Evolutionary conservation across 768 basidiomycete species (phyloP).

Genomic region (Termitomyces sp.): DNA sequence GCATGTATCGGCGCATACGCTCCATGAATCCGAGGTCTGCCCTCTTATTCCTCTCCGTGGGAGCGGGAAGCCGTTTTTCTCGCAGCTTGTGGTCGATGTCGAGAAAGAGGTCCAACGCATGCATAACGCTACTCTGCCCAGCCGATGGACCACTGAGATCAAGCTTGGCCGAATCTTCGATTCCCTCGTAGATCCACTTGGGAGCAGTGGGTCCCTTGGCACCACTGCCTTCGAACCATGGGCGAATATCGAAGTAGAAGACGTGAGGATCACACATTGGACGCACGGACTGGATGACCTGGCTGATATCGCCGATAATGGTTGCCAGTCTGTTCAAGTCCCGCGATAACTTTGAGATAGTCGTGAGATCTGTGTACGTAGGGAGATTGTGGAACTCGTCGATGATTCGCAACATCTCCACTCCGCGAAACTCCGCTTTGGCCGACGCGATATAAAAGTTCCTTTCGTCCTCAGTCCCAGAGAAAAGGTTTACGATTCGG

Average conservation of each 20-base stretch:
- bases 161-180: slow-evolving; percentile 48
- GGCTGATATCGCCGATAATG: slow-evolving; percentile 70
- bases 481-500: slow-evolving; percentile 67
- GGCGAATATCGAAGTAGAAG: slow-evolving; percentile 87
- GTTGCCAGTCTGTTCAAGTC: slow-evolving; percentile 64
- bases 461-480: slow-evolving; percentile 77
- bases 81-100: slow-evolving; percentile 85
- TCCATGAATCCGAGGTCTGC: slow-evolving; percentile 83
- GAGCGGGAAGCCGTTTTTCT: slow-evolving; percentile 58
- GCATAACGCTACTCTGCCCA: slow-evolving; percentile 91
- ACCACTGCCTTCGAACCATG: slow-evolving; percentile 88
- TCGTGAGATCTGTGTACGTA: slow-evolving; percentile 54
- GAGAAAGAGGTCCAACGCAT: slow-evolving; percentile 77
- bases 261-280: slow-evolving; percentile 73
- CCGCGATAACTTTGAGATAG: slow-evolving; percentile 60
- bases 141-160: slow-evolving; percentile 87
- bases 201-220: slow-evolving; percentile 43
- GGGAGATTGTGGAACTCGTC: slow-evolving; percentile 80
- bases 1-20: slow-evolving; percentile 94
- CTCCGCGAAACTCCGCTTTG: slow-evolving; percentile 77
- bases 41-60: slow-evolving; percentile 59
- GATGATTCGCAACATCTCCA: slow-evolving; percentile 81
- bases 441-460: slow-evolving; percentile 88
- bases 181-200: slow-evolving; percentile 77
- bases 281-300: slow-evolving; percentile 63